Evolutionary conservation across 2,329 filamentous ascomycete genomes (phyloP), one percentile per base, ranked within the genome.

Genomic region (Ceratocystiopsis minuta): DNA sequence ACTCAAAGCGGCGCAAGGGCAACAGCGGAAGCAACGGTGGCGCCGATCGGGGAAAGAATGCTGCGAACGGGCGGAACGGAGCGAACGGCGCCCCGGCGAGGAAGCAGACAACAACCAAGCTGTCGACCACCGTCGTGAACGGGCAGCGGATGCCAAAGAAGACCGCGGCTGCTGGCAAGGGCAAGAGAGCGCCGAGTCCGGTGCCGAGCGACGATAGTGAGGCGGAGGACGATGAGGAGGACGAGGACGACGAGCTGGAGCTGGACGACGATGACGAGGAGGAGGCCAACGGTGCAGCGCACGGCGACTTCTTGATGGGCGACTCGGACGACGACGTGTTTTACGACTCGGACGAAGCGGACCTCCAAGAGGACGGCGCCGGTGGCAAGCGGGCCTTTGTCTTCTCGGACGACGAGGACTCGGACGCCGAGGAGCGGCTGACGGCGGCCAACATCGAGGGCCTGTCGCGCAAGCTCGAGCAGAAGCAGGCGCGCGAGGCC

Each of bases 361-460:
- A 88, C 55, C 88, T 82, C 13, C 82, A 87, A 48, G 70, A 75
- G 36, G 73, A 75, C 15, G 32, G 15, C 18, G 63, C 63, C 41
- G 55, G 37, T 2, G 18, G 60, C 58, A 55, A 68, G 60, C 56
- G 70, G 50, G 59, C 70, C 53, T 74, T 78, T 49, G 84, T 94
- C 67, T 98, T 93, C 67, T 96, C 90, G 0, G 90, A 96, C 46
- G 90, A 98, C 54, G 86, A 96, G 49, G 88, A 96, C 40, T 87
- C 81, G 1, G 85, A 92, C 52, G 79, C 76, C 6, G 85, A 94
- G 61, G 87, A 95, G 62, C 80, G 78, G 57, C 70, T 98, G 50
- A 98, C 85, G 40, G 87, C 87, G 2, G 90, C 90, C 48, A 98
- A 98, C 60, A 96, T 98, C 48, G 90, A 80, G 53, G 90, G 90